phyloP scores from a whole-genome alignment of 208 protist genomes.

The Leishmania aethiopica region DNA sequence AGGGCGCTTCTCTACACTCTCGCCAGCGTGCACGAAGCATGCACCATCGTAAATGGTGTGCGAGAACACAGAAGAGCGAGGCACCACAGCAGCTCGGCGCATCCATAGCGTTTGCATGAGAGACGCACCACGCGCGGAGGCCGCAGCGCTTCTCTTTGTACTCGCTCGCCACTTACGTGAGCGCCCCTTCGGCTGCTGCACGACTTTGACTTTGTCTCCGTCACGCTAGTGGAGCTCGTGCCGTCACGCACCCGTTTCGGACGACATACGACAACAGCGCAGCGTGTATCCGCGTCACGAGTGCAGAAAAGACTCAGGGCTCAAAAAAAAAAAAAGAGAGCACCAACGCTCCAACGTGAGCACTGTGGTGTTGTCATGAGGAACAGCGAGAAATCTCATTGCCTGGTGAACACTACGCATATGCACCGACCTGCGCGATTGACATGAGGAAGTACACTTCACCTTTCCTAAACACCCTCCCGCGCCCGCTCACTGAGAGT shows the following conservation, averaged over 20 bases:
- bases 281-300: neutral
- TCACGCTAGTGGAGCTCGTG: neutral
- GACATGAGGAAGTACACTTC: no score
- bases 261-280: no score
- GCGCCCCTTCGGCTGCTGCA: neutral
- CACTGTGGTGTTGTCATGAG: no score
- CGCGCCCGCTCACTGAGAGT: no score
- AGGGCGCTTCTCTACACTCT: conserved; percentile 9
- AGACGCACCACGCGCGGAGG: neutral
- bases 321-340: no score
- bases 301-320: no score
- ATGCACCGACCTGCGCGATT: no score
- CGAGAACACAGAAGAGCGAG: neutral
- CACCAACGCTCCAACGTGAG: no score
- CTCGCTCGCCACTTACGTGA: neutral
- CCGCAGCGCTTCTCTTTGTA: neutral
- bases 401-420: no score
- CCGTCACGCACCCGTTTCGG: neutral
- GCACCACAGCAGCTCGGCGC: neutral
- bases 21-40: conserved; percentile 4
- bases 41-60: neutral
- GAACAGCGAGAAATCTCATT: no score
- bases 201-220: neutral
- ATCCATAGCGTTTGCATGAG: neutral
- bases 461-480: no score